Evolutionary conservation across 2,329 filamentous ascomycete species (phyloP), one percentile per base, ranked within the genome.

Genomic region (Didymella glomerata): DNA sequence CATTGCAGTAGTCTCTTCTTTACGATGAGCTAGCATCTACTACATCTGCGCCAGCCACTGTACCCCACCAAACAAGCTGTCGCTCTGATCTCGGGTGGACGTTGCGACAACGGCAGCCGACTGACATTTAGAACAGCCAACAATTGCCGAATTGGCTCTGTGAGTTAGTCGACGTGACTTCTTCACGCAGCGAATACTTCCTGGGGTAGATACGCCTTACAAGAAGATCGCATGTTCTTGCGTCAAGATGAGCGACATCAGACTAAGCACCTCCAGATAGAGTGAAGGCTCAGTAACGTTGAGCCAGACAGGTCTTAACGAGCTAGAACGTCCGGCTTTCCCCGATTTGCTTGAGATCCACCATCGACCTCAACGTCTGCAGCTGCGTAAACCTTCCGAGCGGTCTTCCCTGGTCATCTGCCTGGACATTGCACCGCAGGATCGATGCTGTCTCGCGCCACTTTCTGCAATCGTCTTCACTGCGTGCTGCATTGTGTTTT

Each of bases 41-140:
- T 25, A 28, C 20, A 40, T 46, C 18, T 38, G 6, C 30, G n/a
- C n/a, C 18, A 49, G 28, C 30, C 27, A 10, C 10, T 32, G 16
- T 27, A 42, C 40, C 24, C 40, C 53, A 50, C 41, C 27, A 9
- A 24, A 24, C 40, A 41, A 32, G 25, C 16, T 50, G 20, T 50
- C 16, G 25, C 25, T 47, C 30, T 24, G 11, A 24, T 28, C 36
- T 20, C 18, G 28, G 13, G 28, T 10, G 25, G 11, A 11, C 36
- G 28, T 11, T 49, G 38, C 36, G 20, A n/a, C 36, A 30, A 10
- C 47, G 7, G 13, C 18, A n/a, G 18, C 18, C 5, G 46, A 48
- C 2, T 18, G 24, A 9, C 1, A 5, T 3, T 27, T n/a, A 14
- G n/a, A 13, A 44, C 24, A 4, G 22, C 22, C 22, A 25, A 24